These are phyloP conservation scores for Chrysanthemum lavandulifolium DNA, from an alignment of 129 eudicot genomes.

Conservation along the genomic window DNA sequence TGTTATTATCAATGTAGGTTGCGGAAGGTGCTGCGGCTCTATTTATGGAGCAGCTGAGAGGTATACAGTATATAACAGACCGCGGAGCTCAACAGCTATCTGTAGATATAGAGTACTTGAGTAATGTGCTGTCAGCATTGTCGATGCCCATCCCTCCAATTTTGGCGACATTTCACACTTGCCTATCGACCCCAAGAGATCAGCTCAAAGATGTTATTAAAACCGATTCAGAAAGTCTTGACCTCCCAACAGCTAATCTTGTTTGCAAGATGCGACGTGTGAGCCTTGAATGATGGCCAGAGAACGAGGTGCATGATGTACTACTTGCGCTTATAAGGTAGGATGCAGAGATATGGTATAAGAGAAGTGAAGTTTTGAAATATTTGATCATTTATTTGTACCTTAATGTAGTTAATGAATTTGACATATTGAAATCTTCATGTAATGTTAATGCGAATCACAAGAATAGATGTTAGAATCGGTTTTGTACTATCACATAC, in stretches of 20 bases:
- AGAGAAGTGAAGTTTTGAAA: background rate
- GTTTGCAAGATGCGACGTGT: conserved; percentile 94
- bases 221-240: conserved; percentile 67
- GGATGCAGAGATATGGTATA: background rate
- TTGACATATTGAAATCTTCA: background rate
- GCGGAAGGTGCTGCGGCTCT: conserved; percentile 97
- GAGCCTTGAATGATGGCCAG: conserved; percentile 43
- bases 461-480: background rate
- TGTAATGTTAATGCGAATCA: too few species aligned
- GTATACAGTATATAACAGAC: conserved; percentile 82
- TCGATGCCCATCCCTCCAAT: conserved; percentile 86
- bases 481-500: conserved; percentile 1
- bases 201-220: conserved; percentile 76
- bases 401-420: conserved; percentile 3
- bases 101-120: conserved; percentile 85
- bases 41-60: conserved; percentile 86
- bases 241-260: conserved; percentile 87
- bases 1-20: conserved; percentile 47
- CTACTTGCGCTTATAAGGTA: background rate
- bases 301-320: background rate
- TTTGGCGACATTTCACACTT: conserved; percentile 81
- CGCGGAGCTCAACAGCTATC: conserved; percentile 95
- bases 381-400: background rate
- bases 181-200: conserved; percentile 80
- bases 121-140: conserved; percentile 92